Percentiles rank a stretch among this genome's conserved stretches.
Evolutionary conservation across 169 alveolate genomes (phyloP).

Genomic region (Toxoplasma gondii): DNA sequence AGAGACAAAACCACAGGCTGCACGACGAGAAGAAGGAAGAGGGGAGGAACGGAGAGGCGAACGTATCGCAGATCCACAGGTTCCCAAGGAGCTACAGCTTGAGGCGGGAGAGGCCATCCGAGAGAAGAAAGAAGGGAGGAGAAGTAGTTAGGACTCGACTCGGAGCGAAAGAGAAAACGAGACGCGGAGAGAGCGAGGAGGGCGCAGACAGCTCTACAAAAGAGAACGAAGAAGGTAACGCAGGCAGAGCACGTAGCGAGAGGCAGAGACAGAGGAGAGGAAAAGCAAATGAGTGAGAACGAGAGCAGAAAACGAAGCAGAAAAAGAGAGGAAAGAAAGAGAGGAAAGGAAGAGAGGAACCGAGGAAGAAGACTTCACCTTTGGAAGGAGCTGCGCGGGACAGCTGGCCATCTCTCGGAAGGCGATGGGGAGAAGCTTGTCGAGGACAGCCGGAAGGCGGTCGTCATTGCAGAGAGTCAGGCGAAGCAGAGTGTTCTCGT

Average conservation of each 20-base stretch:
- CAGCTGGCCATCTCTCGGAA: conserved; percentile 47
- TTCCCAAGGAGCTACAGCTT: too few relatives aligned
- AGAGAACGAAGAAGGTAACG: not conserved
- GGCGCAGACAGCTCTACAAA: not conserved
- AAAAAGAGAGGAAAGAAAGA: not conserved
- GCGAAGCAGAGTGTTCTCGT: conserved; percentile 63
- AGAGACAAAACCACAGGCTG: not conserved
- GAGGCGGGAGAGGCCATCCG: too few relatives aligned
- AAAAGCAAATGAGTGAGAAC: not conserved
- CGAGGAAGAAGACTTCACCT: conserved; percentile 29
- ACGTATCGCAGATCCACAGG: too few relatives aligned
- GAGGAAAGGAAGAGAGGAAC: not conserved
- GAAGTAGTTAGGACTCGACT: not conserved
- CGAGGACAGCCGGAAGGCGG: conserved; percentile 40
- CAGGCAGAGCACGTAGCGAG: not conserved
- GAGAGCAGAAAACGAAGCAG: not conserved
- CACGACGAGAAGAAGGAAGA: not conserved
- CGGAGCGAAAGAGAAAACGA: not conserved
- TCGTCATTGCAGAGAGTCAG: conserved; percentile 67
- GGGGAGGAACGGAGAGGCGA: too few relatives aligned
- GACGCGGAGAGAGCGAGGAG: not conserved
- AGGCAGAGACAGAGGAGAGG: not conserved
- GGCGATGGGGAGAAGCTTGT: conserved; percentile 64
- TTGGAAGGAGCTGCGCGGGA: conserved; percentile 49
- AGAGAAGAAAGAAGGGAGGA: not conserved